These are phyloP conservation scores for Coemansia sp. DNA, from an alignment of 192 early-diverging fungal species.

Conservation along the genomic window DNA sequence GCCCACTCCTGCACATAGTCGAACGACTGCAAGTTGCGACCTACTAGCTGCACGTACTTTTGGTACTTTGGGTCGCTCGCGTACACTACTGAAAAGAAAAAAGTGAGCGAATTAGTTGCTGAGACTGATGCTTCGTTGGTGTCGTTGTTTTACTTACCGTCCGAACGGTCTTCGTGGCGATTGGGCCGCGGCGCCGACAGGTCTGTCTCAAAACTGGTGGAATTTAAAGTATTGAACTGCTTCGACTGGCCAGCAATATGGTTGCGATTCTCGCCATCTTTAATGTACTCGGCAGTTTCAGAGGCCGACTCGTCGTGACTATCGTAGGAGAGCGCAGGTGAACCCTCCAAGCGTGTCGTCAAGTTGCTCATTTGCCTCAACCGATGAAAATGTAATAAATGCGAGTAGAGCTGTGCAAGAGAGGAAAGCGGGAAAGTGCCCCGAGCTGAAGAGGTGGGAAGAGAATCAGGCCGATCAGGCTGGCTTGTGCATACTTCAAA, in stretches of 20 bases:
- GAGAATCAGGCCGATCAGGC: not conserved
- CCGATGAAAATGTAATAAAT: not conserved
- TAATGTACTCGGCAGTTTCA: not conserved
- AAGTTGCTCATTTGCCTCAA: not conserved
- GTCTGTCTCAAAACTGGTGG: slow-evolving; percentile 46
- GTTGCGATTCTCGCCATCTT: slow-evolving; percentile 1
- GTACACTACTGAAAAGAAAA: slow-evolving; percentile 18
- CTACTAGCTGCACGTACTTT: slow-evolving; percentile 79
- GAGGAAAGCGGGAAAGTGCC: not conserved
- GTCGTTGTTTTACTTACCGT: slow-evolving; percentile 13
- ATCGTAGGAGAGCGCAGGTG: slow-evolving; percentile 13
- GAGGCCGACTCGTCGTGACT: slow-evolving; percentile 13
- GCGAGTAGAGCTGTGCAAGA: not conserved
- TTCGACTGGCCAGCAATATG: not conserved
- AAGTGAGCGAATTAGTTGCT: not conserved
- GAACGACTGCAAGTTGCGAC: slow-evolving; percentile 87
- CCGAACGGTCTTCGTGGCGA: slow-evolving; percentile 23
- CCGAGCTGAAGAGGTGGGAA: not conserved
- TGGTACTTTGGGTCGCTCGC: slow-evolving; percentile 76
- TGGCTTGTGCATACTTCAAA: not conserved
- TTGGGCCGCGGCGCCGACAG: slow-evolving; percentile 33
- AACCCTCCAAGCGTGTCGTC: not conserved
- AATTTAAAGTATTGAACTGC: not conserved
- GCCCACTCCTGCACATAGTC: slow-evolving; percentile 95
- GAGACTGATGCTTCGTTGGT: not conserved